Conservation (phyloP, 495 filamentous ascomycete genomes). For the Lasiosphaeria miniovina region DNA sequence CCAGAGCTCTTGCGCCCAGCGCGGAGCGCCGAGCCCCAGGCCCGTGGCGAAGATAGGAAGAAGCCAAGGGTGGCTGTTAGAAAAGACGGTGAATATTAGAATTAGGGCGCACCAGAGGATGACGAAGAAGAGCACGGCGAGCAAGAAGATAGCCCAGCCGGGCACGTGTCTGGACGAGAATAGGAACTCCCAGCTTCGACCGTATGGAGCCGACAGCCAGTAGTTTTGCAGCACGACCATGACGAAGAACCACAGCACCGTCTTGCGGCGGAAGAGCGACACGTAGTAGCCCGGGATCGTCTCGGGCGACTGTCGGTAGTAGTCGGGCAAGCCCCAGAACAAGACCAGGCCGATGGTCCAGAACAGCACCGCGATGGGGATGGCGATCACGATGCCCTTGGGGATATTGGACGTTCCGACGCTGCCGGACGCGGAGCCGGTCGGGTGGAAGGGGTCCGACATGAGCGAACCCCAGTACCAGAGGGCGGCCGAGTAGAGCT, state of each 20-base stretch:
- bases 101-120: constrained; percentile 51
- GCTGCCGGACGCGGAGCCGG: constrained; percentile 6
- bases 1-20: constrained; percentile 66
- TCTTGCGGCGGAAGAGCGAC: constrained; percentile 55
- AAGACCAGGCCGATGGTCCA: constrained; percentile 49
- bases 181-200: constrained; percentile 61
- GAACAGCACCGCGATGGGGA: constrained; percentile 48
- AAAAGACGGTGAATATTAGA: constrained; percentile 43
- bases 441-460: constrained; percentile 22
- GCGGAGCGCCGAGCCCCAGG: constrained; percentile 47
- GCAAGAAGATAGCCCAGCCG: constrained; percentile 47
- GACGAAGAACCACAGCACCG: constrained; percentile 58
- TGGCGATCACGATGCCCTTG: constrained; percentile 41
- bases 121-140: constrained; percentile 57
- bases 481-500: constrained; percentile 55
- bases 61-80: constrained; percentile 57
- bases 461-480: constrained; percentile 57
- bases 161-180: constrained; percentile 49
- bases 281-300: constrained; percentile 59
- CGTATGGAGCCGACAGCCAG: constrained; percentile 57
- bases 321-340: constrained; percentile 57
- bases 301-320: constrained; percentile 64
- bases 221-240: constrained; percentile 62
- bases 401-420: constrained; percentile 17
- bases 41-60: constrained; percentile 59